These are phyloP conservation scores for Citrus australasica DNA, from an alignment of 345 rosid species.

Conservation along the genomic window DNA sequence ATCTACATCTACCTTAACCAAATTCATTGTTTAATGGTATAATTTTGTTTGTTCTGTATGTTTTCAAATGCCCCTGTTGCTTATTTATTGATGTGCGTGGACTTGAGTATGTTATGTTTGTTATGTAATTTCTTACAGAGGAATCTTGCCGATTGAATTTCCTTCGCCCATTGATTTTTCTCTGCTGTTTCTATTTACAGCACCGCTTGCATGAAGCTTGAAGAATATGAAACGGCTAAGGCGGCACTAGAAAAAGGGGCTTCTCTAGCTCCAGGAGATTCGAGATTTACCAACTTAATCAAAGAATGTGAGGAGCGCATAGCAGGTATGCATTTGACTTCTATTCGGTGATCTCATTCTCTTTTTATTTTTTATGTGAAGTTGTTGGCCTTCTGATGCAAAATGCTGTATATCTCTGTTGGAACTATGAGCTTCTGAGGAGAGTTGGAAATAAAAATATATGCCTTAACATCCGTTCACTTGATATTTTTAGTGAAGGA, in stretches of 20 bases:
- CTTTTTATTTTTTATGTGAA: neutral
- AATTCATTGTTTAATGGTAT: neutral
- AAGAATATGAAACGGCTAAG: conserved; percentile 84
- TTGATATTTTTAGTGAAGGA: neutral
- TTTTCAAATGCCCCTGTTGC: neutral
- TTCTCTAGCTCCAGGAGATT: conserved; percentile 48
- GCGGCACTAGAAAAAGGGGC: conserved; percentile 72
- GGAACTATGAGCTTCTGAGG: neutral
- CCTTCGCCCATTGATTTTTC: neutral
- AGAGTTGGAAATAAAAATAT: neutral
- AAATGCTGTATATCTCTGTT: neutral
- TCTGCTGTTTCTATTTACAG: conserved; percentile 31
- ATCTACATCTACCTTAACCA: neutral
- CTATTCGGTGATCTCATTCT: neutral
- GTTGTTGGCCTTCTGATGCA: neutral
- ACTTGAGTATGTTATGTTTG: neutral
- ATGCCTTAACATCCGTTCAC: neutral
- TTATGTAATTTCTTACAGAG: neutral
- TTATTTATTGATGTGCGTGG: neutral
- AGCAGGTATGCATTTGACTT: conserved; percentile 38
- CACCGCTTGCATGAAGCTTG: conserved; percentile 84
- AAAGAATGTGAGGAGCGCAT: conserved; percentile 62
- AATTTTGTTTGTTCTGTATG: neutral
- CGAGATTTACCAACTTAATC: conserved; percentile 63
- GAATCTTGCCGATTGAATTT: neutral